Conservation (phyloP, 257 asterid genomes). For the Jaltomata sinuosa region DNA sequence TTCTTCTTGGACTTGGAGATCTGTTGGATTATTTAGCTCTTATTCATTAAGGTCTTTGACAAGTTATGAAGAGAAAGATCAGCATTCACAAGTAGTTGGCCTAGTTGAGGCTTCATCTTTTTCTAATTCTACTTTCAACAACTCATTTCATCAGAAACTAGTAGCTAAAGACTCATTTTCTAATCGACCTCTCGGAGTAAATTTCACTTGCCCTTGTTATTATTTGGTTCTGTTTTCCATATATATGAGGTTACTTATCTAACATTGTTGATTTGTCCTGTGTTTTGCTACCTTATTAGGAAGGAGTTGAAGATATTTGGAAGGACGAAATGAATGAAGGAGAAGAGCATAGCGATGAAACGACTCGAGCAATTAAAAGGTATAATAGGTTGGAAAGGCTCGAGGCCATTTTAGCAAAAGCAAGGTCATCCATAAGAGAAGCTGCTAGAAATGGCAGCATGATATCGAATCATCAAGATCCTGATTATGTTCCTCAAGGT, state of each 20-base stretch:
- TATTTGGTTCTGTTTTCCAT: background rate
- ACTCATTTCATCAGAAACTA: conserved; percentile 5
- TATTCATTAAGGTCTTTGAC: conserved; percentile 1
- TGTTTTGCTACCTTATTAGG: background rate
- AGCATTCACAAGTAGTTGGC: background rate
- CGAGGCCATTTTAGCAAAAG: conserved; percentile 18
- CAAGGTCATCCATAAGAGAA: conserved; percentile 21
- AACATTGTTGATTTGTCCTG: background rate
- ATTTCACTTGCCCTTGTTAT: background rate
- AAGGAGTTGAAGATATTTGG: background rate
- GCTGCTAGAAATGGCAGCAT: conserved; percentile 24
- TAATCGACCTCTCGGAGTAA: background rate
- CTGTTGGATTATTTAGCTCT: conserved; percentile 2
- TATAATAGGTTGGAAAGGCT: conserved; percentile 18
- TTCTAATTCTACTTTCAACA: background rate
- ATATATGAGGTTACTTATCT: background rate
- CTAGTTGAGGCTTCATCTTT: too few relatives aligned
- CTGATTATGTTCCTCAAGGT: conserved; percentile 31
- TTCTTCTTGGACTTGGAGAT: conserved; percentile 14
- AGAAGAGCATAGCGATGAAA: background rate
- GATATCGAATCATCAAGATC: conserved; percentile 18
- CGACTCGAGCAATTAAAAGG: background rate
- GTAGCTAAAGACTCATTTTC: background rate
- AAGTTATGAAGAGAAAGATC: conserved; percentile 1
- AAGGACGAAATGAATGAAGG: background rate